Evolutionary conservation across 1,139 yeast species (phyloP).

Genomic region (Taphrina deformans): DNA sequence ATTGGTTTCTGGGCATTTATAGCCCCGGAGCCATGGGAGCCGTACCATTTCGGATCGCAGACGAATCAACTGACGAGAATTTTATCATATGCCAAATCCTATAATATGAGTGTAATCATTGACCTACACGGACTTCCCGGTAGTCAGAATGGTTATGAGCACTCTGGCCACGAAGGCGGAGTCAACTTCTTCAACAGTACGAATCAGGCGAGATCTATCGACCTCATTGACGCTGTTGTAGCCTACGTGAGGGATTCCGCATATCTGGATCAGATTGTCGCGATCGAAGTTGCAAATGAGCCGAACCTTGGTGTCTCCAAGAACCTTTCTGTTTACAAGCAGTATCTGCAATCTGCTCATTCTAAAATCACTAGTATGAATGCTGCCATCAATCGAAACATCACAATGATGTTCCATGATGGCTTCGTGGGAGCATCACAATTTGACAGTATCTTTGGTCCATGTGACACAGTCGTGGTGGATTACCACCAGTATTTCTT

Average conservation of each 20-base stretch:
- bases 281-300: slow-evolving; percentile 18
- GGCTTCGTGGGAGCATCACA: slow-evolving; percentile 3
- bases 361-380: neutral
- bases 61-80: slow-evolving; percentile 69
- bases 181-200: slow-evolving; percentile 52
- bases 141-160: slow-evolving; percentile 90
- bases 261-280: slow-evolving; percentile 7
- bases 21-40: slow-evolving; percentile 59
- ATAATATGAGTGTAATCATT: slow-evolving; percentile 72
- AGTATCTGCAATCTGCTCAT: slow-evolving; percentile 2
- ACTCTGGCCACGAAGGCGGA: slow-evolving; percentile 73
- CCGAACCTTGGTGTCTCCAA: neutral
- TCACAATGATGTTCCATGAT: slow-evolving; percentile 24
- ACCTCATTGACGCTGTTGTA: slow-evolving; percentile 1
- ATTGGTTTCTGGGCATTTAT: slow-evolving; percentile 89
- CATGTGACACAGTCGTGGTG: neutral
- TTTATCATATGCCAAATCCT: slow-evolving; percentile 66
- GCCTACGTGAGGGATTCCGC: slow-evolving; percentile 2
- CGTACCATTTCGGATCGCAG: slow-evolving; percentile 74
- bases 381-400: neutral
- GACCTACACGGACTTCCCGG: slow-evolving; percentile 93
- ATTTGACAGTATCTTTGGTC: neutral
- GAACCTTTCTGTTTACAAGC: neutral
- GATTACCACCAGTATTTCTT: slow-evolving; percentile 4
- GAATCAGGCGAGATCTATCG: slow-evolving; percentile 2